These are phyloP conservation scores for Cryptococcus sp. DNA, from an alignment of 1,284 basidiomycete genomes.

Conservation along the genomic window DNA sequence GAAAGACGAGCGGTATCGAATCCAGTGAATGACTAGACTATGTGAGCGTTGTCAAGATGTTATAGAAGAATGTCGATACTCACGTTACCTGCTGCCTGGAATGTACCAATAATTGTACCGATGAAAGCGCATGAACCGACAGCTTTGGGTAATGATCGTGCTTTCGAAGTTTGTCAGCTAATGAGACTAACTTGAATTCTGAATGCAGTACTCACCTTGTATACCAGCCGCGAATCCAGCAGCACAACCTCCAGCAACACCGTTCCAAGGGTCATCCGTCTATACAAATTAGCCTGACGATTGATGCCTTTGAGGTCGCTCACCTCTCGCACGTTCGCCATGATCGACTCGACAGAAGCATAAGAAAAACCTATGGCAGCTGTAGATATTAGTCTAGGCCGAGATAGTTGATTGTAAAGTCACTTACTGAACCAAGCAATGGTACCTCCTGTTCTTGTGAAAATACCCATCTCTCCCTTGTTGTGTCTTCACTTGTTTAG, in stretches of 20 bases:
- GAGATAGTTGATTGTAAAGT: conserved; percentile 4
- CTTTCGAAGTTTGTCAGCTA: conserved; percentile 47
- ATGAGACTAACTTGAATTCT: not conserved
- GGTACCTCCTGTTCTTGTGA: conserved; percentile 71
- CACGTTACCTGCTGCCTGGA: conserved; percentile 68
- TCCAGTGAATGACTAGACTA: conserved; percentile 32
- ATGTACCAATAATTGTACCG: conserved; percentile 74
- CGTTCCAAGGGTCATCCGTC: conserved; percentile 77
- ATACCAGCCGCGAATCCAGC: conserved; percentile 87
- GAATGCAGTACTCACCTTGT: conserved; percentile 55
- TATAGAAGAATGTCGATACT: conserved; percentile 10
- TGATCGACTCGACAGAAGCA: conserved; percentile 71
- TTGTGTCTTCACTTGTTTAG: conserved; percentile 55
- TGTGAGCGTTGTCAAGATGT: not conserved
- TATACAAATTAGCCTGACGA: conserved; percentile 15
- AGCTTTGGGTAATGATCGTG: conserved; percentile 77
- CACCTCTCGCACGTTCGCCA: conserved; percentile 71
- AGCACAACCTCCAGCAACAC: conserved; percentile 83
- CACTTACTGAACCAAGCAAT: conserved; percentile 74
- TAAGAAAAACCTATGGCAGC: conserved; percentile 89
- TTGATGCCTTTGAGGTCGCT: not conserved
- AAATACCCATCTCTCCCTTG: conserved; percentile 78
- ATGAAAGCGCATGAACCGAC: conserved; percentile 74
- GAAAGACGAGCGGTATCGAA: conserved; percentile 34
- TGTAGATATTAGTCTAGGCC: conserved; percentile 36